These are phyloP conservation scores for Rhodotorula sphaerocarpa DNA, from an alignment of 768 basidiomycete genomes.

Conservation along the genomic window DNA sequence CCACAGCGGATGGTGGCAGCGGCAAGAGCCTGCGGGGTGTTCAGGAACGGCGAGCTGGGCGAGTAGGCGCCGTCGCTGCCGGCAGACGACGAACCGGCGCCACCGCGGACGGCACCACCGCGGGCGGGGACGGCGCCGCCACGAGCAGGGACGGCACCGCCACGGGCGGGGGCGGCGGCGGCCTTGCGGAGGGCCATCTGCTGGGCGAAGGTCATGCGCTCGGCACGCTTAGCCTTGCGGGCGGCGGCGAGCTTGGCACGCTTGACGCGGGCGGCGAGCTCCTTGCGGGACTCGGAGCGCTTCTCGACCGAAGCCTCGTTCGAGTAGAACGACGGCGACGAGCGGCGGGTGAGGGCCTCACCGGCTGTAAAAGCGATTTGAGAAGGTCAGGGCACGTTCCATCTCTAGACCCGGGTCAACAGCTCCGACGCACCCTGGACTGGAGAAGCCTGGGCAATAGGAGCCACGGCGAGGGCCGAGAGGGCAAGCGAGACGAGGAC, in stretches of 20 bases:
- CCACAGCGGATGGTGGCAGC: conserved; percentile 17
- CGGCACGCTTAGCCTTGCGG: conserved; percentile 1
- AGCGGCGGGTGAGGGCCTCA: conserved; percentile 4
- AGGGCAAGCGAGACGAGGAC: conserved; percentile 27
- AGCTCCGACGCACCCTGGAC: conserved; percentile 10
- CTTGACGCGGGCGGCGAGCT: conserved; percentile 23
- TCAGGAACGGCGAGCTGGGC: conserved; percentile 16
- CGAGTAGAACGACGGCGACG: conserved; percentile 5
- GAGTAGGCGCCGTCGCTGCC: conserved; percentile 1
- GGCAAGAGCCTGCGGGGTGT: conserved; percentile 20
- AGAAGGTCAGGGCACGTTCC: neutral
- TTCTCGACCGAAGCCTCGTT: conserved; percentile 10
- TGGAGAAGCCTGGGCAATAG: conserved; percentile 17
- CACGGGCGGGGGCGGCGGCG: too few relatives aligned
- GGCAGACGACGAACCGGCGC: too few relatives aligned
- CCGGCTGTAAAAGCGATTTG: neutral
- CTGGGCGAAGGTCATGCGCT: too few relatives aligned
- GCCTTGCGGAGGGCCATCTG: too few relatives aligned
- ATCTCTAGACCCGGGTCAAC: too few relatives aligned
- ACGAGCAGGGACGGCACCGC: too few relatives aligned
- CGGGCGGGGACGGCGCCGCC: too few relatives aligned
- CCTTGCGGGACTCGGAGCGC: conserved; percentile 9
- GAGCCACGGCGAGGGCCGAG: conserved; percentile 26
- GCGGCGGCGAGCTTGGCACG: conserved; percentile 12
- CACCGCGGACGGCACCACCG: too few relatives aligned